Evolutionary conservation across 257 asterid species (phyloP).

Genomic region (Solanum tarijense): DNA sequence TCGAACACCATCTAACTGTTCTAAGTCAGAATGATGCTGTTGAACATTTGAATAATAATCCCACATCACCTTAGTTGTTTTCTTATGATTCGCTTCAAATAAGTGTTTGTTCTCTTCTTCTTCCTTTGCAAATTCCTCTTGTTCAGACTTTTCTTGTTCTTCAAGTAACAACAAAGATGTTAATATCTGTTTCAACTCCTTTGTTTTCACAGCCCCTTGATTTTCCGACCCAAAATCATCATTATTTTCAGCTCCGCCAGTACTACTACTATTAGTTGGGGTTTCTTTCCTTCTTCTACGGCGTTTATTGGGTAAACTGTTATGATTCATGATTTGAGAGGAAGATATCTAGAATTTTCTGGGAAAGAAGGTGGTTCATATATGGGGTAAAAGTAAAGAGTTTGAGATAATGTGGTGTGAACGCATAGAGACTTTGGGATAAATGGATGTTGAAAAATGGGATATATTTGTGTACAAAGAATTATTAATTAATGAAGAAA

Average conservation of each 20-base stretch:
- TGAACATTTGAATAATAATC: slow-evolving; percentile 49
- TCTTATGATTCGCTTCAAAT: slow-evolving; percentile 38
- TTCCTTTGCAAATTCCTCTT: slow-evolving; percentile 25
- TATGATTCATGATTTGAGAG: slow-evolving; percentile 35
- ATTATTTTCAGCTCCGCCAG: background rate
- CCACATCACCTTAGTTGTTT: slow-evolving; percentile 37
- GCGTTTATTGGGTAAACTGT: slow-evolving; percentile 28
- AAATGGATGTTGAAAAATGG: slow-evolving; percentile 10
- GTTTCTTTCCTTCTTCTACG: slow-evolving; percentile 16
- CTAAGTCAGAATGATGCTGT: slow-evolving; percentile 24
- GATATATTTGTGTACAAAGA: background rate
- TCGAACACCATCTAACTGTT: slow-evolving; percentile 28
- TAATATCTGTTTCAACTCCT: slow-evolving; percentile 66
- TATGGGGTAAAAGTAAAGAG: slow-evolving; percentile 16
- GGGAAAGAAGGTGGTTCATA: background rate
- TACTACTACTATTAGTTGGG: background rate
- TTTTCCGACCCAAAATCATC: slow-evolving; percentile 20
- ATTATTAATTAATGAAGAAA: background rate
- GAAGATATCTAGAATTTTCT: background rate
- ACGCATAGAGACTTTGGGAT: slow-evolving; percentile 10
- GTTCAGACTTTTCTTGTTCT: slow-evolving; percentile 61
- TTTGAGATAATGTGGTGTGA: slow-evolving; percentile 47
- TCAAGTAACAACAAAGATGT: slow-evolving; percentile 67
- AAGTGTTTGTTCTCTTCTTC: slow-evolving; percentile 35
- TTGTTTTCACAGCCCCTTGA: slow-evolving; percentile 47